Base-by-base conservation (phyloP, 441 rosid genomes). In the Iberis amara region DNA sequence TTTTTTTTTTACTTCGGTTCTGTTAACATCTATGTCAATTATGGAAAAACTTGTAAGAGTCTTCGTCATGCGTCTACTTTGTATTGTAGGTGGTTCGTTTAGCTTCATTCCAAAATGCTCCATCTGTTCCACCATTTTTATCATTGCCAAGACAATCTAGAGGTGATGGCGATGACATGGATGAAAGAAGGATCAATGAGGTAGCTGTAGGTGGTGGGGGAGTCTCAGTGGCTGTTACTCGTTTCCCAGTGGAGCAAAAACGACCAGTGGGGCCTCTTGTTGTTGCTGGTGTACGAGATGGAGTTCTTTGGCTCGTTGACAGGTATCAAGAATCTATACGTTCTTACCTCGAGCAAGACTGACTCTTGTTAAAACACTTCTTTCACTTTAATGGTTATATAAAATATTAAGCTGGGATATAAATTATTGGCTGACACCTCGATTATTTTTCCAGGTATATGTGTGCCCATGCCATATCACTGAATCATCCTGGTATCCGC, bases 151-250 rank as follows among this genome's bases (percentile, higher is more conserved):
- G 72, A 61, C 97, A 84, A 70, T 68, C 89, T 28, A 88, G 75
- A 76, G 80, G 71, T 64, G 98, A 85, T 75, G 89, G 76, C 11
- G 88, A 80, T 68, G 96, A 92, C 68, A 58, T 74, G 70, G 97
- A 89, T 56, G 96, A 91, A 58, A 82, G 85, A 74, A 80, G 75
- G 74, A 61, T 64, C 73, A 82, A 63, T 73, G 99, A 92, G 79
- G 76, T 89, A 66, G 99, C 97, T 76, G 99, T 92, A 62, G 99
- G 97, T 70, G 99, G 99, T 58, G 99, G 99, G 53, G 99, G 99
- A 60, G 90, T 92, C 55, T 82, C 97, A 35, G 97, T 92, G 51
- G 99, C 97, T 53, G 90, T 92, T 70, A 88, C 97, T 59, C 97
- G 99, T 65, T 92, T 92, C 68, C 99, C 99, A 11, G 41, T 73